These are phyloP conservation scores for Antrodiella citrinella DNA, from an alignment of 768 basidiomycete genomes.

Conservation along the genomic window DNA sequence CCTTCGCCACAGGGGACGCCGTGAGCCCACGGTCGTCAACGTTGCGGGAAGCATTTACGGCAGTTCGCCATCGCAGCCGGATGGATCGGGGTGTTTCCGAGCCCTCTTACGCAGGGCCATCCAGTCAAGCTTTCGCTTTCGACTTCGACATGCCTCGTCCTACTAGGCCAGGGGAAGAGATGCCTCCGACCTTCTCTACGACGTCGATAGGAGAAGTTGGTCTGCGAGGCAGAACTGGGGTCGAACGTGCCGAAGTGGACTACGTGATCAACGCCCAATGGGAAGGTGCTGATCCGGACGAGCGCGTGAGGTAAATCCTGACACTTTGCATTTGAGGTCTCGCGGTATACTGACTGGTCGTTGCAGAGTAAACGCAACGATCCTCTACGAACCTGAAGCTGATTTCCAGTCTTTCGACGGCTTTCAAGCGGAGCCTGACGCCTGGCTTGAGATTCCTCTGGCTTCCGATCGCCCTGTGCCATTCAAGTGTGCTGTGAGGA, in stretches of 20 bases:
- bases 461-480: constrained; percentile 52
- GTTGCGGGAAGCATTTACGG: constrained; percentile 21
- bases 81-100: constrained; percentile 15
- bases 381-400: constrained; percentile 49
- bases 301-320: constrained; percentile 37
- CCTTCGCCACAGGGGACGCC: constrained; percentile 15
- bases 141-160: constrained; percentile 48
- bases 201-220: constrained; percentile 23
- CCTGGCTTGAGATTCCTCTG: constrained; percentile 66
- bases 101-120: constrained; percentile 6
- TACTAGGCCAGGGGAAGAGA: constrained; percentile 41
- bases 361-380: constrained; percentile 54
- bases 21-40: constrained; percentile 15
- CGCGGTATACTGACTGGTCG: constrained; percentile 4
- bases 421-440: constrained; percentile 31
- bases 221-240: constrained; percentile 17
- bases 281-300: constrained; percentile 44
- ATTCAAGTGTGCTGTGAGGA: constrained; percentile 58
- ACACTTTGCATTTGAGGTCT: neutral
- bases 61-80: constrained; percentile 13
- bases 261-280: constrained; percentile 53
- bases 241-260: constrained; percentile 35
- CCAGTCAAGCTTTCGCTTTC: constrained; percentile 33
- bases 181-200: constrained; percentile 52
- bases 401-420: constrained; percentile 55